Percentiles rank a stretch among this genome's conserved stretches.
These are phyloP conservation scores for sorghum (Sorghum bicolor) DNA, from an alignment of 176 grass and related monocot species.

Conservation along the genomic window Sorghum_bicolor_NCBIv3 NC_012875.2:2078001-2078500, in stretches of 20 bases:
- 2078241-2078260: constrained; percentile 47
- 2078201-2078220: constrained; percentile 78
- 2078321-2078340: background rate
- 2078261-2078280: background rate
- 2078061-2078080: constrained; percentile 6
- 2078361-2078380: background rate
- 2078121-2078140: constrained; percentile 15
- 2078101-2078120: background rate
- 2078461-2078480: background rate
- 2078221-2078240: constrained; percentile 57
- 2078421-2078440: background rate
- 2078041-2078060: background rate
- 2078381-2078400: background rate
- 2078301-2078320: background rate
- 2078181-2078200: constrained; percentile 32
- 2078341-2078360: background rate
- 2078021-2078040: background rate
- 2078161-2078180: background rate
- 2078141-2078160: background rate
- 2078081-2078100: background rate
- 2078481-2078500: background rate
- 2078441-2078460: background rate
- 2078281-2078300: background rate
- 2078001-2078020: background rate
- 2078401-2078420: background rate